Evolutionary conservation across 2,329 filamentous ascomycete species (phyloP).

Genomic region (Penicillium frequentans): DNA sequence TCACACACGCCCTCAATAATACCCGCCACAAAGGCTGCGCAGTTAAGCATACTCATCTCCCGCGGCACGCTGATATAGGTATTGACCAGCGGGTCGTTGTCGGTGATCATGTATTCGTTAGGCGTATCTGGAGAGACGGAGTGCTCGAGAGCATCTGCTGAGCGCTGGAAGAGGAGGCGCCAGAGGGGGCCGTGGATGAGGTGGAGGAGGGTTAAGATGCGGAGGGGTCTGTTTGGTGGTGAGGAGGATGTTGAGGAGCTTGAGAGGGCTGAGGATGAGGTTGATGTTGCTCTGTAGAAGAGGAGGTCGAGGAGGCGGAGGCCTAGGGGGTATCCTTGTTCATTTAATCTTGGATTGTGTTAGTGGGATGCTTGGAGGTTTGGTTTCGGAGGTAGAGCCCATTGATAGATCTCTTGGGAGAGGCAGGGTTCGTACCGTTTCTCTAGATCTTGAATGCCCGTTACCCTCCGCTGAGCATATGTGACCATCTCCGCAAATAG

Average conservation of each 20-base stretch:
- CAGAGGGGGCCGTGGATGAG: constrained; percentile 93
- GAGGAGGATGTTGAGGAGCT: constrained; percentile 72
- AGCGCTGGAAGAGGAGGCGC: constrained; percentile 86
- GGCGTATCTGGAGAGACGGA: constrained; percentile 76
- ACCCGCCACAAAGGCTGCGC: constrained; percentile 91
- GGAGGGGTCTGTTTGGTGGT: constrained; percentile 74
- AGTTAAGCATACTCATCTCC: constrained; percentile 96
- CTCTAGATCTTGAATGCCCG: constrained; percentile 90
- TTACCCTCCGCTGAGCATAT: constrained; percentile 88
- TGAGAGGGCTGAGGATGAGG: constrained; percentile 78
- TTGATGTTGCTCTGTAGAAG: constrained; percentile 79
- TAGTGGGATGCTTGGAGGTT: not conserved
- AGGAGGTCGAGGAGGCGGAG: constrained; percentile 93
- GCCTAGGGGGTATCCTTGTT: constrained; percentile 90
- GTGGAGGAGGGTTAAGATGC: constrained; percentile 87
- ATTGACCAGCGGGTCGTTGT: constrained; percentile 96
- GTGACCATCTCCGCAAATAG: constrained; percentile 95
- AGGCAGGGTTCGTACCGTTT: constrained; percentile 63
- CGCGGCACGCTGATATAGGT: constrained; percentile 88
- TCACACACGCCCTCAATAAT: constrained; percentile 96
- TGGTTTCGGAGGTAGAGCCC: no score
- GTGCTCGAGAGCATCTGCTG: constrained; percentile 91
- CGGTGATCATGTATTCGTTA: constrained; percentile 98
- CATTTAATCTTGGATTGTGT: constrained; percentile 65
- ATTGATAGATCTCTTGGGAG: not conserved